A percentile compares a stretch with the other conserved stretches of the same genome.
These are phyloP conservation scores for Talaromyces sp. DNA, from an alignment of 2,329 filamentous ascomycete genomes.

Conservation along the genomic window DNA sequence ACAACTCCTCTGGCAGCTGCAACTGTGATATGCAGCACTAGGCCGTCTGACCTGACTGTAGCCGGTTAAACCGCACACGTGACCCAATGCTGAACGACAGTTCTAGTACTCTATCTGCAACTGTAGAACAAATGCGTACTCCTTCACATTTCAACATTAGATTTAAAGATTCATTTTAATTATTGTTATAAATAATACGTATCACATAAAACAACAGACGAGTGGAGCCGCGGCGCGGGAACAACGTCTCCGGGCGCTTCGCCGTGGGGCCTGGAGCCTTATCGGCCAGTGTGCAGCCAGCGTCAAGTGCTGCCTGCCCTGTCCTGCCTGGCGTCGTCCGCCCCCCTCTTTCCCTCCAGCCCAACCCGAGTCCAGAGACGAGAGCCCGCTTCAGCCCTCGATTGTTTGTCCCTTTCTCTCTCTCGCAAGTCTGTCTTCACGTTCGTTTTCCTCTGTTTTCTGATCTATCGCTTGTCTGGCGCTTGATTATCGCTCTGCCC, in stretches of 20 bases:
- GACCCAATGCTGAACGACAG: background rate
- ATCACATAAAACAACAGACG: background rate
- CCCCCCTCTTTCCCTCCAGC: background rate
- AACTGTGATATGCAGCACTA: background rate
- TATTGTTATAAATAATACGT: too few relatives aligned
- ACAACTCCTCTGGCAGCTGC: background rate
- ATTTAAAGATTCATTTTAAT: too few relatives aligned
- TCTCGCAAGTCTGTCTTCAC: background rate
- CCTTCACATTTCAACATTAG: too few relatives aligned
- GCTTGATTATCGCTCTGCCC: background rate
- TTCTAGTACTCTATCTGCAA: background rate
- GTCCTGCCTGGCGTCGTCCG: background rate
- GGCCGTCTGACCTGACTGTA: too few relatives aligned
- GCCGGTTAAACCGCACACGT: background rate
- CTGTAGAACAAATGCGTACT: background rate
- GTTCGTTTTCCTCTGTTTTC: background rate
- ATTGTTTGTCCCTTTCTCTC: background rate
- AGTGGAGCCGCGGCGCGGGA: background rate
- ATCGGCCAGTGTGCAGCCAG: background rate
- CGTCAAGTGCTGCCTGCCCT: background rate
- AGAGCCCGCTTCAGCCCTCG: background rate
- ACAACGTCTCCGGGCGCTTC: slow-evolving; percentile 5
- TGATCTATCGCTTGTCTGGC: background rate
- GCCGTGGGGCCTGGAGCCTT: slow-evolving; percentile 3
- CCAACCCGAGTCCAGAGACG: background rate